phyloP scores from a whole-genome alignment of 805 yeast species.

The Wickerhamiella lipophila region DNA sequence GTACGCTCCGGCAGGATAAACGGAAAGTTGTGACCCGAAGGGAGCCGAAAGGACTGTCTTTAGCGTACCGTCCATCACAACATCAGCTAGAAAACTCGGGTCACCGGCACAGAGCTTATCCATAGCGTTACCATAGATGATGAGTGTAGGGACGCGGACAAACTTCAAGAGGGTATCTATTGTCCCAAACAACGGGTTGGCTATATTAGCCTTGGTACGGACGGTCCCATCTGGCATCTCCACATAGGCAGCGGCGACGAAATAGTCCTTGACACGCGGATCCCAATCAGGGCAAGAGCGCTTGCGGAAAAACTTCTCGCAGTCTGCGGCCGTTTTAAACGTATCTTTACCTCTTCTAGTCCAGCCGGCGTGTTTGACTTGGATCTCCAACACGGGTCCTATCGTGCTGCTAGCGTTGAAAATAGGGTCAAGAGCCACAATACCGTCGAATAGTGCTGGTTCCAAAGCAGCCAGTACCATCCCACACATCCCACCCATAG shows the following conservation, averaged over 20 bases:
- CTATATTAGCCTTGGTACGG: conserved; percentile 31
- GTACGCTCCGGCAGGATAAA: conserved; percentile 39
- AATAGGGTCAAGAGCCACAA: conserved; percentile 50
- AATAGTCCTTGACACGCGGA: conserved; percentile 34
- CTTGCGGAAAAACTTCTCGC: conserved; percentile 32
- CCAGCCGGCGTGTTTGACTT: not conserved
- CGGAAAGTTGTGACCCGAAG: conserved; percentile 41
- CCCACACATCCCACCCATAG: conserved; percentile 55
- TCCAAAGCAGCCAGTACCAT: conserved; percentile 38
- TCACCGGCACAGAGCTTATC: conserved; percentile 17
- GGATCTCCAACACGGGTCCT: not conserved
- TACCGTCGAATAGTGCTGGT: conserved; percentile 43
- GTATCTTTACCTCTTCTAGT: conserved; percentile 22
- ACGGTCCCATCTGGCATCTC: conserved; percentile 28
- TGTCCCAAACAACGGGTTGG: conserved; percentile 15
- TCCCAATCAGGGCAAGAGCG: conserved; percentile 35
- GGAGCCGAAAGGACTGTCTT: too few relatives aligned
- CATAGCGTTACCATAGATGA: conserved; percentile 29
- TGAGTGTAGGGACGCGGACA: conserved; percentile 29
- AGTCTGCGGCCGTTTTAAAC: conserved; percentile 37
- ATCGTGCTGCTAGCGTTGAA: conserved; percentile 22
- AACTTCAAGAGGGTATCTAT: conserved; percentile 24
- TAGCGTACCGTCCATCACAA: conserved; percentile 21
- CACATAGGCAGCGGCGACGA: conserved; percentile 31
- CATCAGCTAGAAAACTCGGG: not conserved